Evolutionary conservation across 805 yeast species (phyloP), one percentile per base, ranked within the genome.

Genomic region (Ogataea trehaloabstinens): DNA sequence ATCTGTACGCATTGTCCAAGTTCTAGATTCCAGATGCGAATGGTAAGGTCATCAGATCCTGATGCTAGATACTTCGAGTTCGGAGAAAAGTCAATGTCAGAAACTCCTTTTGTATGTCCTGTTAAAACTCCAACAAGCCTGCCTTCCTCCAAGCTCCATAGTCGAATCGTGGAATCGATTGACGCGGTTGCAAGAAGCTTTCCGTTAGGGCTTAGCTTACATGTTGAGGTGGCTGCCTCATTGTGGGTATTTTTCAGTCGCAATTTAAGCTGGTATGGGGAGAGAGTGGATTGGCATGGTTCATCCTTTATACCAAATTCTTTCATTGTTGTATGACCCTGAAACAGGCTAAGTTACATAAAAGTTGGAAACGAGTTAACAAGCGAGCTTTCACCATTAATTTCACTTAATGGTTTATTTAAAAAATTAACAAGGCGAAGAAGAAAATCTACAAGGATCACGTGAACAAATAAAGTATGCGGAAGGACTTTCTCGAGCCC

Each of bases 41-140:
- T 71, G 0, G 95, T 80, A 44, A 79, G 68, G 60, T 91, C 99
- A 57, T 91, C 96, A 0, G 95, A 83, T 1, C 84, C 93, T 0
- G 95, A 77, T 1, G 95, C 96, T 5, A 91, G 44, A 35, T 83
- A 76, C 36, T 70, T 66, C 10, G 84, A 73, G 56, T 85, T 82
- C 2, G 91, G 90, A 1, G 90, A 77, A 79, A 89, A 91, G 25
- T 77, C 74, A 1, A 93, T 51, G 44, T 82, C 89, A 11, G 90
- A 82, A 2, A 91, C 68, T 1, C 95, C 93, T 19, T 62, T 70
- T 2, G 75, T 58, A 56, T 91, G 95, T 1, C 89, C 90, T 7
- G 44, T 41, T 28, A 74, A 50, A 11, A 66, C 56, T 19, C 66
- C 48, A 7, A 60, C 41, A 19, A 66, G 49, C 5, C 51, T 43